These are phyloP conservation scores for Ploettnerulaceae sp. DNA, from an alignment of 2,329 filamentous ascomycete species.

Conservation along the genomic window DNA sequence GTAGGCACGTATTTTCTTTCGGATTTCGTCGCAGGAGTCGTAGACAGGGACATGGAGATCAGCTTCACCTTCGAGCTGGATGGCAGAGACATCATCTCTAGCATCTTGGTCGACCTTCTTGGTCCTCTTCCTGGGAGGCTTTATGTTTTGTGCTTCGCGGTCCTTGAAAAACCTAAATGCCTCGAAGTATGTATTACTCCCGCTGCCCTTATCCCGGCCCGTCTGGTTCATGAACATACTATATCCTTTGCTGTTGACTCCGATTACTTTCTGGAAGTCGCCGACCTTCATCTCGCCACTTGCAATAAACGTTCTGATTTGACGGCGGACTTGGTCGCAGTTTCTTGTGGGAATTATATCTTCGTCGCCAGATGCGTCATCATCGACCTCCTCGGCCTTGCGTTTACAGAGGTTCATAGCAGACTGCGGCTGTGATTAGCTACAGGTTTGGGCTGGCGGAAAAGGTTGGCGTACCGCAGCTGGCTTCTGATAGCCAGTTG, in stretches of 20 bases:
- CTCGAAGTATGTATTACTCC: slow-evolving; percentile 35
- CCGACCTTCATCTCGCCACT: slow-evolving; percentile 41
- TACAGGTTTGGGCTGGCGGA: background rate
- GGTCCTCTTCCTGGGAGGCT: slow-evolving; percentile 35
- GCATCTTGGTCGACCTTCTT: slow-evolving; percentile 32
- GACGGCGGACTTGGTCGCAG: slow-evolving; percentile 22
- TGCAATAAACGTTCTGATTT: slow-evolving; percentile 39
- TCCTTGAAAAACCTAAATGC: slow-evolving; percentile 46
- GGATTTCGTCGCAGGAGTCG: slow-evolving; percentile 54
- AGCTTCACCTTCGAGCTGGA: slow-evolving; percentile 46
- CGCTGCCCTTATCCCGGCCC: slow-evolving; percentile 37
- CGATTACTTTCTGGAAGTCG: slow-evolving; percentile 39
- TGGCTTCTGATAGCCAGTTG: background rate
- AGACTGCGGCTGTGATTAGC: background rate
- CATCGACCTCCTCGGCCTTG: slow-evolving; percentile 8
- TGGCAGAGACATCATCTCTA: slow-evolving; percentile 26
- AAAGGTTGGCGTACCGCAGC: background rate
- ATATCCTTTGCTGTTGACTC: slow-evolving; percentile 35
- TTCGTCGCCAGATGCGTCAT: slow-evolving; percentile 9
- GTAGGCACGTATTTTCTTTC: slow-evolving; percentile 50
- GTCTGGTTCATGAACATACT: slow-evolving; percentile 45
- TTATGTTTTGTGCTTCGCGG: slow-evolving; percentile 44
- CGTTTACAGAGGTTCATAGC: too few relatives aligned
- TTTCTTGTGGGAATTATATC: background rate
- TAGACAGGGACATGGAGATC: slow-evolving; percentile 44